Evolutionary conservation across 176 grass and related monocot genomes (phyloP).

Genomic region (Eragrostis curvula): DNA sequence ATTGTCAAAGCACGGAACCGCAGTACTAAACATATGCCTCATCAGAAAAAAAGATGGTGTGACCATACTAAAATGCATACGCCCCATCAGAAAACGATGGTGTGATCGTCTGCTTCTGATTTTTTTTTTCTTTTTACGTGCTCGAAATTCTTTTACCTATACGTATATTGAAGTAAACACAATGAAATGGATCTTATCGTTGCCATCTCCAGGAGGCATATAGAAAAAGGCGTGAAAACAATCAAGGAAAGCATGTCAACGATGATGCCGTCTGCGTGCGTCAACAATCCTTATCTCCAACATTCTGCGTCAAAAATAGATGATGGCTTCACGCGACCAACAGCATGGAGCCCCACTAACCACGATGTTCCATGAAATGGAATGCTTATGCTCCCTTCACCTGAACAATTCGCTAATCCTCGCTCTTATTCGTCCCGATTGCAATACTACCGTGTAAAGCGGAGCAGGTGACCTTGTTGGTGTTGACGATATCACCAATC

Average conservation of each 20-base stretch:
- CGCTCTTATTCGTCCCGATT: neutral
- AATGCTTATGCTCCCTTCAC: neutral
- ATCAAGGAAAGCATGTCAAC: neutral
- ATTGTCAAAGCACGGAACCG: neutral
- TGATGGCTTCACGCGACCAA: neutral
- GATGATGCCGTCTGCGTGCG: neutral
- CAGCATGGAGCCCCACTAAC: neutral
- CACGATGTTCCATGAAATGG: slow-evolving; percentile 1
- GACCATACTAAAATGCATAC: neutral
- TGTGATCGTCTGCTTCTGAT: neutral
- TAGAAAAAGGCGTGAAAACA: neutral
- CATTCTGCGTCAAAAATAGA: neutral
- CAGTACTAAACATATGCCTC: neutral
- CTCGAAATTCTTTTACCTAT: neutral
- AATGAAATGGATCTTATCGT: neutral
- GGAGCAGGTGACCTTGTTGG: slow-evolving; percentile 20
- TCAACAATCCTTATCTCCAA: slow-evolving; percentile 5
- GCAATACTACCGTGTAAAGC: neutral
- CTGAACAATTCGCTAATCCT: neutral
- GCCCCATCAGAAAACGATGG: neutral
- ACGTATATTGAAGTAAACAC: neutral
- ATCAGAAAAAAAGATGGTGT: neutral
- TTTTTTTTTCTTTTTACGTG: neutral
- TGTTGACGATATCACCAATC: neutral
- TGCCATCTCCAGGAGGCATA: neutral